Evolutionary conservation across 306 rosid genomes (phyloP).

Genomic region (barrel medic (Medicago truncatula)): DNA sequence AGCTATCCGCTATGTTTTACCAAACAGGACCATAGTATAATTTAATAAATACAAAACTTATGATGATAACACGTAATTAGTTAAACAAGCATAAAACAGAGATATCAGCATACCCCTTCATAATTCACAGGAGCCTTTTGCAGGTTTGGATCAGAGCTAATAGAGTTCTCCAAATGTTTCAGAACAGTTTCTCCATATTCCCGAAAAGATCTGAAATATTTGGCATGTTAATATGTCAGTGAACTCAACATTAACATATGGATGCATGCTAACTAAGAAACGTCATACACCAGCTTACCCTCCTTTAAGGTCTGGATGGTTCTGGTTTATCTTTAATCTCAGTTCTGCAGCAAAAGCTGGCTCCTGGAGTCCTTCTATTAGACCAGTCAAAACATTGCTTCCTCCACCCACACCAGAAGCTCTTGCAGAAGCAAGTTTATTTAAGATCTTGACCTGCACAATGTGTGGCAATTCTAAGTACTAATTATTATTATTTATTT

Average conservation of each 20-base stretch:
- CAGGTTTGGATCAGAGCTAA: conserved; percentile 63
- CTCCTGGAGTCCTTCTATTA: conserved; percentile 80
- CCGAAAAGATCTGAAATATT: conserved; percentile 74
- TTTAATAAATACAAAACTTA: conserved; percentile 11
- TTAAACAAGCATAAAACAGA: conserved; percentile 27
- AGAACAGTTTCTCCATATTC: conserved; percentile 91
- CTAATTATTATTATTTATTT: too few species aligned
- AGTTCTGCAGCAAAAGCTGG: conserved; percentile 76
- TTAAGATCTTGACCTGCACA: conserved; percentile 89
- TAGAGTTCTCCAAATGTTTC: conserved; percentile 71
- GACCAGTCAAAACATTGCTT: conserved; percentile 83
- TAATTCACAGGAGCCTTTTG: conserved; percentile 81
- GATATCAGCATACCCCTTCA: conserved; percentile 75
- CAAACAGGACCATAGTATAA: neutral
- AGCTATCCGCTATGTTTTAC: too few species aligned
- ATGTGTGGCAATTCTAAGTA: neutral
- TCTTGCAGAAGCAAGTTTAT: conserved; percentile 89
- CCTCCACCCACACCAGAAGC: conserved; percentile 77
- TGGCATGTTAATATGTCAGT: conserved; percentile 47
- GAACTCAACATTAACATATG: conserved; percentile 40
- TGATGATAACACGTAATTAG: conserved; percentile 4
- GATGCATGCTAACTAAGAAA: conserved; percentile 30
- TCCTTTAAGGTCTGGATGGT: conserved; percentile 85
- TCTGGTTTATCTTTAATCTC: conserved; percentile 86
- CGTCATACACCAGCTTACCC: conserved; percentile 57